Conservation (phyloP, 768 basidiomycete genomes). For the Auriscalpium vulgare region DNA sequence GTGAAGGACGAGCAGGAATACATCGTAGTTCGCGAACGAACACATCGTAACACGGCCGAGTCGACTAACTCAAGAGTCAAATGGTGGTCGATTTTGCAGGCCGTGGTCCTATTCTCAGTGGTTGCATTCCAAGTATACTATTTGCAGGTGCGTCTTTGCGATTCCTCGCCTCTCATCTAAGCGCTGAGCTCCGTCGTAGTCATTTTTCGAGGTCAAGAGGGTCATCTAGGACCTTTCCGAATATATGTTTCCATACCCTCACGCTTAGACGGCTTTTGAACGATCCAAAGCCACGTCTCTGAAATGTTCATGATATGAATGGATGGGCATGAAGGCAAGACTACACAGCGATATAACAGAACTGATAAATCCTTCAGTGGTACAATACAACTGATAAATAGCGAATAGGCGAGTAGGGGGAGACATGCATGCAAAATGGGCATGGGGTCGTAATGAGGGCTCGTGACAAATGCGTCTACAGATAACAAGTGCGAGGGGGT, state of each 20-base stretch:
- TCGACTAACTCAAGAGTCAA: slow-evolving; percentile 93
- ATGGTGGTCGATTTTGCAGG: slow-evolving; percentile 97
- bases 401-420: too few species aligned
- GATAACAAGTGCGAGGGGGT: too few species aligned
- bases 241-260: too few species aligned
- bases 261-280: too few species aligned
- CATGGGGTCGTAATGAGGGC: too few species aligned
- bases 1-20: slow-evolving; percentile 99
- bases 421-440: too few species aligned
- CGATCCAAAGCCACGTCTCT: background rate
- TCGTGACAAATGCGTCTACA: too few species aligned
- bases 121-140: slow-evolving; percentile 99
- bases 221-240: slow-evolving; percentile 45
- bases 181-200: slow-evolving; percentile 30
- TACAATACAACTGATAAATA: too few species aligned
- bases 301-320: too few species aligned
- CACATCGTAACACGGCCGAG: slow-evolving; percentile 91
- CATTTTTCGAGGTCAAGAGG: slow-evolving; percentile 88
- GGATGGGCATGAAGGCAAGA: too few species aligned
- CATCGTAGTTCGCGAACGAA: slow-evolving; percentile 87
- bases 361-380: too few species aligned
- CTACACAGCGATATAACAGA: too few species aligned
- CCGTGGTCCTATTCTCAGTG: slow-evolving; percentile 76
- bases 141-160: slow-evolving; percentile 56
- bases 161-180: slow-evolving; percentile 1